These are phyloP conservation scores for Shiraia bambusicola DNA, from an alignment of 2,329 filamentous ascomycete genomes.

Conservation along the genomic window DNA sequence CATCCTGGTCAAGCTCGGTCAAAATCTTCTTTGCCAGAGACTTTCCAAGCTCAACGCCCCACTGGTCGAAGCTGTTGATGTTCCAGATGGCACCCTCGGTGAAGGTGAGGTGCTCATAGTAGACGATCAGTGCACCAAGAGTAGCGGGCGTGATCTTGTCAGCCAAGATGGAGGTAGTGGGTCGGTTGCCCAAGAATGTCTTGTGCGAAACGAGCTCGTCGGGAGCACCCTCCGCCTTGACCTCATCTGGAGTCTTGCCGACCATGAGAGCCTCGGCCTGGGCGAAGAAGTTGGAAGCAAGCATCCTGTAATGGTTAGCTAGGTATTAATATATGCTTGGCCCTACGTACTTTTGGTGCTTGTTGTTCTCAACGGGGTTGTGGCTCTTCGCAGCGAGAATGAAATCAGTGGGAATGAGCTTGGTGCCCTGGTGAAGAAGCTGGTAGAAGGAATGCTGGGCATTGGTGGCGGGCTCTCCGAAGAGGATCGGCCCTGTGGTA, in stretches of 20 bases:
- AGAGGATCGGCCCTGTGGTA: conserved; percentile 91
- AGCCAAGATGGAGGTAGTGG: conserved; percentile 91
- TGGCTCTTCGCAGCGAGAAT: conserved; percentile 94
- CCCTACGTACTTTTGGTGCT: conserved; percentile 75
- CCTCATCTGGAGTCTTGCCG: conserved; percentile 79
- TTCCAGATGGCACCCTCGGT: conserved; percentile 98
- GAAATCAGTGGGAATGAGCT: conserved; percentile 98
- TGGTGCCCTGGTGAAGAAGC: conserved; percentile 97
- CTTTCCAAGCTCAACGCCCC: conserved; percentile 98
- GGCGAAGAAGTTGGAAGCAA: conserved; percentile 88
- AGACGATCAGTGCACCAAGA: conserved; percentile 91
- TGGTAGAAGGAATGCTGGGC: conserved; percentile 99
- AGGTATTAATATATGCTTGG: neutral
- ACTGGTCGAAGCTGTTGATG: conserved; percentile 99
- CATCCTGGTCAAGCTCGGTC: conserved; percentile 77
- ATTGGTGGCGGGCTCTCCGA: conserved; percentile 98
- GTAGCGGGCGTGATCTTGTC: conserved; percentile 92
- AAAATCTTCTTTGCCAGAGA: conserved; percentile 72
- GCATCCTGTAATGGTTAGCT: conserved; percentile 59
- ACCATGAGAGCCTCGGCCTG: conserved; percentile 90
- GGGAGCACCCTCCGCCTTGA: conserved; percentile 72
- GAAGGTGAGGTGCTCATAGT: conserved; percentile 99
- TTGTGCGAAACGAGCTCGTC: conserved; percentile 91
- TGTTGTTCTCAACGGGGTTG: conserved; percentile 88
- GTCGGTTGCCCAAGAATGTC: conserved; percentile 96